Base-by-base conservation (phyloP, 2,329 filamentous ascomycete species). In the Penicillium brevicompactum region DNA sequence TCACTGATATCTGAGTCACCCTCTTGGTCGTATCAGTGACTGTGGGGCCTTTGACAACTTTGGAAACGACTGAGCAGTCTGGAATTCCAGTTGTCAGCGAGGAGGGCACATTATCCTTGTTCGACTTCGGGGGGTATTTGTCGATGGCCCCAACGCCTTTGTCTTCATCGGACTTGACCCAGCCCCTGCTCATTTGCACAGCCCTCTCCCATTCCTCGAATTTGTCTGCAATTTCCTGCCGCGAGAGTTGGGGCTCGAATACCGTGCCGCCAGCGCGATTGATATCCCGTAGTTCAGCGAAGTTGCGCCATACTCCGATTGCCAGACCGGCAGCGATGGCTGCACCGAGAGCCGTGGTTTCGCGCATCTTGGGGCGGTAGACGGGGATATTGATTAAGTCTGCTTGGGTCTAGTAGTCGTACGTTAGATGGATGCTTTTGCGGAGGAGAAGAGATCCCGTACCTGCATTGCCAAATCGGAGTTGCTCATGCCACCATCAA, bases 401-500 rank as follows among this genome's bases (percentile, higher is more conserved):
- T 59, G 92, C 88, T 82, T 96, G 92, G 5, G 89, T 91, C 63
- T 61, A 40, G 30, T 43, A 22, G 4, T 31, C 10, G 24, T 27
- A 8, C 24, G 8, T 27, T 4, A 27, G 24, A 27, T 6, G 5
- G 8, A 8, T 27, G 18, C 24, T n/a, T 24, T 30, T 40, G 31
- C 18, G 5, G 8, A 16, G 52, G 69, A 68, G 31, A 68, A 65
- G n/a, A 11, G 14, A 5, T 5, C 3, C 31, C 73, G 50, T 73
- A 82, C 81, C 74, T 89, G 91, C 92, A 96, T 96, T 75, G 88
- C 90, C 49, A 96, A 80, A 71, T 92, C 88, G 3, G 90, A 93
- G 75, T 90, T 93, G 66, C 88, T 91, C 81, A 96, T 90, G 57
- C 92, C 92, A 47, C 92, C 92, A 69, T 96, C 92, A 49, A 96